These are phyloP conservation scores for Pythium angustatum DNA, from an alignment of 352 stramenopile genomes.

Conservation along the genomic window DNA sequence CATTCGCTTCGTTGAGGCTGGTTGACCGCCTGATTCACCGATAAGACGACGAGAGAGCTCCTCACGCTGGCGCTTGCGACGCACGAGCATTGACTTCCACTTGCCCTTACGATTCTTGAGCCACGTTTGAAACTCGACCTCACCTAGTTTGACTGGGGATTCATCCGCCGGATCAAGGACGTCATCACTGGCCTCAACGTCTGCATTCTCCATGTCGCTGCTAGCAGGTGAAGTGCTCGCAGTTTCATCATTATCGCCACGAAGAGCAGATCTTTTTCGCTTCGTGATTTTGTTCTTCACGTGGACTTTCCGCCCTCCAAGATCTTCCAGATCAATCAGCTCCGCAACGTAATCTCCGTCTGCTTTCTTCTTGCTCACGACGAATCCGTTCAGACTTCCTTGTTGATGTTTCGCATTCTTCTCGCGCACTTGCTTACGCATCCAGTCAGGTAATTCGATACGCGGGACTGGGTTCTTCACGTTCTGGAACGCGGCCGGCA, in stretches of 20 bases:
- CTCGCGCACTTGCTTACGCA: conserved; percentile 92
- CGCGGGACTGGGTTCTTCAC: conserved; percentile 96
- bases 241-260: conserved; percentile 9
- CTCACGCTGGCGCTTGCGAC: conserved; percentile 59
- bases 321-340: conserved; percentile 75
- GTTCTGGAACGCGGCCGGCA: conserved; percentile 97
- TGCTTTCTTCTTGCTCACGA: conserved; percentile 47
- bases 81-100: conserved; percentile 61
- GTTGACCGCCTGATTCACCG: conserved; percentile 32
- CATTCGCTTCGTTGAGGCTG: conserved; percentile 13
- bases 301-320: conserved; percentile 26
- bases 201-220: conserved; percentile 24
- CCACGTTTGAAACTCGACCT: conserved; percentile 62
- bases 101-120: conserved; percentile 70
- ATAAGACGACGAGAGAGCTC: conserved; percentile 48
- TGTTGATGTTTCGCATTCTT: conserved; percentile 82
- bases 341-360: conserved; percentile 46
- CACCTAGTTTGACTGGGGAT: conserved; percentile 49
- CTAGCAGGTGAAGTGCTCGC: conserved; percentile 18
- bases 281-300: conserved; percentile 18
- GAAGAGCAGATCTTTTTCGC: not conserved
- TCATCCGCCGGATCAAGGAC: conserved; percentile 5
- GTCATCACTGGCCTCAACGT: conserved; percentile 22
- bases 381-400: conserved; percentile 90
- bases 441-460: conserved; percentile 96